Evolutionary conservation across 495 filamentous ascomycete species (phyloP).

Genomic region (Daldinia grandis): DNA sequence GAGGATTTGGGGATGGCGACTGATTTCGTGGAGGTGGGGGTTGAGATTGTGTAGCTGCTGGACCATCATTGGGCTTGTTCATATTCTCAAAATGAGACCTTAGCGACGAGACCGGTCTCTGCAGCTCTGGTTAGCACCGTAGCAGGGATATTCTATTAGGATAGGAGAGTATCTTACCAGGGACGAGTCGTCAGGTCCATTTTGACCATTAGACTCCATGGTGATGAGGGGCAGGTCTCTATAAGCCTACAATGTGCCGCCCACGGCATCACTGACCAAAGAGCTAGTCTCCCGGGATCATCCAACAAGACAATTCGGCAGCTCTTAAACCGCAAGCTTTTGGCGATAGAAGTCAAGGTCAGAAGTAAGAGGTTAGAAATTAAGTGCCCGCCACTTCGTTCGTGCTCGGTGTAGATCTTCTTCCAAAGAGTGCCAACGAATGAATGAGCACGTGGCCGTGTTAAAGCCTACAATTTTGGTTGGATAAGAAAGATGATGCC

Average conservation of each 20-base stretch:
- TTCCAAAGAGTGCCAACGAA: conserved; percentile 12
- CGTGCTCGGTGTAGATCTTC: conserved; percentile 13
- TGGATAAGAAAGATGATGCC: conserved; percentile 19
- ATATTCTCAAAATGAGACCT: conserved; percentile 93
- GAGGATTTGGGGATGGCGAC: conserved; percentile 58
- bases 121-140: conserved; percentile 40
- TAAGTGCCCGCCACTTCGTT: background rate
- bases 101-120: conserved; percentile 89
- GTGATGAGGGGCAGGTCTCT: conserved; percentile 41
- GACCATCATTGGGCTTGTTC: conserved; percentile 61
- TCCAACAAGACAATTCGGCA: conserved; percentile 14
- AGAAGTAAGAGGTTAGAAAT: background rate
- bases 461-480: conserved; percentile 5
- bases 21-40: conserved; percentile 45
- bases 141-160: background rate
- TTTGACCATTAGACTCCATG: conserved; percentile 52
- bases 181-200: conserved; percentile 66
- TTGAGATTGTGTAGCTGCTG: conserved; percentile 20
- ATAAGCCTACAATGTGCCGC: conserved; percentile 41
- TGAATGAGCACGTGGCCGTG: conserved; percentile 27
- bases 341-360: background rate
- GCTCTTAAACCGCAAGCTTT: conserved; percentile 3
- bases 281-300: conserved; percentile 16
- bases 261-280: conserved; percentile 38
- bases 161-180: conserved; percentile 55